A percentile compares a stretch with the other conserved stretches of the same genome.
Conservation (phyloP, 1,284 basidiomycete species). For the Apiotrichum domesticum region DNA sequence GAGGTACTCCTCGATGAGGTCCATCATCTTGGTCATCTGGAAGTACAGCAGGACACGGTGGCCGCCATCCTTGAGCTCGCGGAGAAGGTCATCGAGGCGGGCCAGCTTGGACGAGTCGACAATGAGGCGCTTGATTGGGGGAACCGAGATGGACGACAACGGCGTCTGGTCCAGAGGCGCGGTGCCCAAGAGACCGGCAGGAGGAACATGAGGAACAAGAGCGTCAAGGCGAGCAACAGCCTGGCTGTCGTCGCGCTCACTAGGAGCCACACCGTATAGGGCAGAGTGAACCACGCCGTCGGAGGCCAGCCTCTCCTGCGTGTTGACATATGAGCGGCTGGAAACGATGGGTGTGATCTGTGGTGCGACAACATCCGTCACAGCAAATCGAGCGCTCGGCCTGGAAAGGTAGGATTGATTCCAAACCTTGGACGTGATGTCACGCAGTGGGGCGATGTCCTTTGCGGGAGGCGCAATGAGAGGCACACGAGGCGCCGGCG, state of each 20-base stretch:
- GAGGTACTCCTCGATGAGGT: conserved; percentile 97
- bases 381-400: conserved; percentile 69
- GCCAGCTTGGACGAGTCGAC: conserved; percentile 97
- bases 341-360: conserved; percentile 67
- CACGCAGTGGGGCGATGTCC: conserved; percentile 35
- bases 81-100: conserved; percentile 77
- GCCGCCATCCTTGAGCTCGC: conserved; percentile 86
- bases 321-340: conserved; percentile 73
- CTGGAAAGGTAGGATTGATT: conserved; percentile 71
- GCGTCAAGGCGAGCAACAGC: conserved; percentile 54
- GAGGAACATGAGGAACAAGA: conserved; percentile 59
- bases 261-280: conserved; percentile 77
- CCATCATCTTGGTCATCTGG: conserved; percentile 99
- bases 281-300: conserved; percentile 63
- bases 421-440: conserved; percentile 63
- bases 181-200: conserved; percentile 62
- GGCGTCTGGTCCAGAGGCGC: conserved; percentile 75
- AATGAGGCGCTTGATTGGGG: conserved; percentile 90
- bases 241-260: conserved; percentile 59
- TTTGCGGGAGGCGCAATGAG: conserved; percentile 5
- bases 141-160: conserved; percentile 79
- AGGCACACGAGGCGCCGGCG: conserved; percentile 45
- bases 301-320: conserved; percentile 53
- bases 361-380: conserved; percentile 77
- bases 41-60: conserved; percentile 97